phyloP scores from a whole-genome alignment of 2,329 filamentous ascomycete species.

The Tolypocladium tundrense region DNA sequence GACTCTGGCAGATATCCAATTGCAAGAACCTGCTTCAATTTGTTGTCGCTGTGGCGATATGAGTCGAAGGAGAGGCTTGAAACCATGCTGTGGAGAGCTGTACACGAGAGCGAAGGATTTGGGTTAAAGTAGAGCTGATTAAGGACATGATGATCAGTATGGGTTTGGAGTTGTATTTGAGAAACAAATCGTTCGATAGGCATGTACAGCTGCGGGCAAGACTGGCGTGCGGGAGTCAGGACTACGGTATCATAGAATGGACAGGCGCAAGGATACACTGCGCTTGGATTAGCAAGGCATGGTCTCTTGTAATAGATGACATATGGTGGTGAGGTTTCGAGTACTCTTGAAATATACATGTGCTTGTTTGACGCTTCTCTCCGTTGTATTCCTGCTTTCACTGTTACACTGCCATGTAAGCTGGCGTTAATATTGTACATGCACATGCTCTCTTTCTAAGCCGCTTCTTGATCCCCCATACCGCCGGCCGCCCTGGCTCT shows the following conservation, averaged over 20 bases:
- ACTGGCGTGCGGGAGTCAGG: background rate
- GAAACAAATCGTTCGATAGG: background rate
- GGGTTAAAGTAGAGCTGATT: slow-evolving; percentile 56
- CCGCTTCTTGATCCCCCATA: slow-evolving; percentile 22
- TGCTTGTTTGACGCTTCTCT: background rate
- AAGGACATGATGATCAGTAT: slow-evolving; percentile 9
- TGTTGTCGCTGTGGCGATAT: slow-evolving; percentile 68
- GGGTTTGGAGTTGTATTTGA: background rate
- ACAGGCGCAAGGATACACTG: background rate
- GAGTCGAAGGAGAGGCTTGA: slow-evolving; percentile 55
- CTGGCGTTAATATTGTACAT: background rate
- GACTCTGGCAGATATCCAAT: slow-evolving; percentile 69
- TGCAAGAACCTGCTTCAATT: slow-evolving; percentile 87
- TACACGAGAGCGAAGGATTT: slow-evolving; percentile 87
- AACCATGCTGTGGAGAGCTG: slow-evolving; percentile 69
- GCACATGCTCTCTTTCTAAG: slow-evolving; percentile 6
- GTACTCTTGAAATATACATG: background rate
- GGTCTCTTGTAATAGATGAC: background rate
- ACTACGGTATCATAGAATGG: background rate
- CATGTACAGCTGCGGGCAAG: background rate
- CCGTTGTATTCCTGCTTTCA: background rate
- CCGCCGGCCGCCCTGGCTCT: slow-evolving; percentile 28
- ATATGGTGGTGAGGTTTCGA: background rate
- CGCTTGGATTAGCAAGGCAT: background rate
- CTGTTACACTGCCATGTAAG: background rate